These are phyloP conservation scores for Chlamydomonas reinhardtii DNA, from an alignment of 163 green algal genomes.

Conservation along the genomic window DNA sequence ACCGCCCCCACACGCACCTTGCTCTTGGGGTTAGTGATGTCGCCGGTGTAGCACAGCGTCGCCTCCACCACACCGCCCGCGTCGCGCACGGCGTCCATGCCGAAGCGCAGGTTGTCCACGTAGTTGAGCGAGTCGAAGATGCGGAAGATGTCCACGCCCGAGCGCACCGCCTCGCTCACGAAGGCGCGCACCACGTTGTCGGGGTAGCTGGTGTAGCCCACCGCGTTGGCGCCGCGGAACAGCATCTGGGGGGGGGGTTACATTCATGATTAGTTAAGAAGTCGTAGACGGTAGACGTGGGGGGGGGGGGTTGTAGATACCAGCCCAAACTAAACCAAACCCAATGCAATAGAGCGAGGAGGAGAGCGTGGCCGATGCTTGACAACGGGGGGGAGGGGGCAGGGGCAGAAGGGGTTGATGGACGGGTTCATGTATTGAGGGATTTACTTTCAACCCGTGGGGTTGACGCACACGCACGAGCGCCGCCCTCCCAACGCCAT, in stretches of 20 bases:
- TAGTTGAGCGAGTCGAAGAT: slow-evolving; percentile 97
- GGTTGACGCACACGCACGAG: too few species aligned
- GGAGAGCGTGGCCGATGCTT: too few species aligned
- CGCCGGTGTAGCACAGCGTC: slow-evolving; percentile 96
- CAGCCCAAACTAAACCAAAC: too few species aligned
- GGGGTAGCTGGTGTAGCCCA: slow-evolving; percentile 83
- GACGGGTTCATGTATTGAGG: too few species aligned
- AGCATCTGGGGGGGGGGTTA: slow-evolving; percentile 82
- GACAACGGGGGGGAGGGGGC: too few species aligned
- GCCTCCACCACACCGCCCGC: slow-evolving; percentile 86
- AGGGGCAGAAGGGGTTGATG: too few species aligned
- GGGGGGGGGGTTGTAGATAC: neutral
- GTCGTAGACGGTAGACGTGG: neutral
- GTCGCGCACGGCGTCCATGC: slow-evolving; percentile 85
- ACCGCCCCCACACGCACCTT: slow-evolving; percentile 64
- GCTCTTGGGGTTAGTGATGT: slow-evolving; percentile 77
- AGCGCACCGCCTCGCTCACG: neutral
- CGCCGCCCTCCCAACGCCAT: too few species aligned
- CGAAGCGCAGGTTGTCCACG: slow-evolving; percentile 89
- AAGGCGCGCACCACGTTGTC: slow-evolving; percentile 92
- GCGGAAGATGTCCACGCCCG: slow-evolving; percentile 90
- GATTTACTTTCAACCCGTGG: too few species aligned
- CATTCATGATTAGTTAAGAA: neutral
- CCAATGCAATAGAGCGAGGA: too few species aligned
- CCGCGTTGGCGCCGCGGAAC: slow-evolving; percentile 90